Percentiles rank a stretch among this genome's conserved stretches.
These are phyloP conservation scores for Silene latifolia DNA, from an alignment of 148 eudicot species.

Conservation along the genomic window DNA sequence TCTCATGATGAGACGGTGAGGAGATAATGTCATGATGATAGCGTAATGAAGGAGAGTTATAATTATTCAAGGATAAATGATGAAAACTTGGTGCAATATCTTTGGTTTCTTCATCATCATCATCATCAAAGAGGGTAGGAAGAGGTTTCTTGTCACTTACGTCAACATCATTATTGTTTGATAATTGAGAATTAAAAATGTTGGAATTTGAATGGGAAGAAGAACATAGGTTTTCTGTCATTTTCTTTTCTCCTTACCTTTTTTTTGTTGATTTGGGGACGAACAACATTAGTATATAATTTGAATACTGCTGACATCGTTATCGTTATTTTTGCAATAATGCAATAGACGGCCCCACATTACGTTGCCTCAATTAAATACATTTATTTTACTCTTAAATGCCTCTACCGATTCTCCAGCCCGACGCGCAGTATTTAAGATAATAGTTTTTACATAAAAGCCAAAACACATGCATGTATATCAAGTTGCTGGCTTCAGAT, in stretches of 20 bases:
- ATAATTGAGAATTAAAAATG: not conserved
- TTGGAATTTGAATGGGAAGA: not conserved
- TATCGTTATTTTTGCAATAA: no score
- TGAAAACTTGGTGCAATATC: conserved; percentile 22
- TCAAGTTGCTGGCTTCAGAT: no score
- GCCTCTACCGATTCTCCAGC: no score
- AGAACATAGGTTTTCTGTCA: conserved; percentile 6
- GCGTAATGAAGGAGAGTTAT: not conserved
- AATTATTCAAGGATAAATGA: conserved; percentile 1
- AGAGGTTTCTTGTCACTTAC: conserved; percentile 1
- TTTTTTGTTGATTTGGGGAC: not conserved
- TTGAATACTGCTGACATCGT: not conserved
- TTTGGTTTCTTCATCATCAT: conserved; percentile 16
- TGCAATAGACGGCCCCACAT: no score
- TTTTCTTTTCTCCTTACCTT: not conserved
- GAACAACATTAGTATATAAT: not conserved
- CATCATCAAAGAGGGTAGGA: not conserved
- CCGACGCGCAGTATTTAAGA: no score
- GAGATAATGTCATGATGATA: not conserved
- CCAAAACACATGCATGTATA: no score
- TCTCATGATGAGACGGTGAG: not conserved
- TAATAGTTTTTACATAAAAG: no score
- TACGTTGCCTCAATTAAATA: no score
- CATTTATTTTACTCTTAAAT: no score
- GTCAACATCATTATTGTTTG: not conserved